Base-by-base conservation (phyloP, 139 green algal genomes). In the Haematococcus sp. region DNA sequence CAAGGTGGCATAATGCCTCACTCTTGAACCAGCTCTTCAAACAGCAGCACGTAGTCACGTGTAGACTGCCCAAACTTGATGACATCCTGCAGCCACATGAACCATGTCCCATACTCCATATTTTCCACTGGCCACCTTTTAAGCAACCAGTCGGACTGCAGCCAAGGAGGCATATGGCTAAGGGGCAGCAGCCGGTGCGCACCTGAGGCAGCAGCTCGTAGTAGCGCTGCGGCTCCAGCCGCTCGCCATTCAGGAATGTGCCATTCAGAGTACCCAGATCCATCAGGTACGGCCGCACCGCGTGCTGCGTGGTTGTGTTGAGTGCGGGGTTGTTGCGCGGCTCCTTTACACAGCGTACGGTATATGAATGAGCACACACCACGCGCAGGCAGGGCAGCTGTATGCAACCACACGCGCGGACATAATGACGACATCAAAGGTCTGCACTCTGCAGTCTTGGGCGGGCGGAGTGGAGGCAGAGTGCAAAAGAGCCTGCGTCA, bases 211-310 rank as follows among this genome's bases (percentile, higher is more conserved):
- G 73, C 56, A 98, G 83, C 86, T 98, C 92, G 61, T 96, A 95
- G 84, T 94, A 98, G 28, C 91, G 82, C 61, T 91, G 63, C 0
- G 76, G 0, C 68, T 97, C 91, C 19, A 98, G 74, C 17, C 82
- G 81, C 69, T 98, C 91, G 20, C 79, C 83, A 75, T 98, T 98
- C 44, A 99, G 70, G 67, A 88, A 94, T 44, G 94, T 98, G 46
- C 95, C 95, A 78, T 99, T 98, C 27, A 92, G 89, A 67, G 77
- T 93, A 34, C 89, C 93, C 28, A 98, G 81, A 86, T 99, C 95
- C 76, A 99, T 94, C 22, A 98, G 25, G 81, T 99, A 99, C 0
- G 95, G 95, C 40, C 84, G 75, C 4, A 76, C 55, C 16, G 35
- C 66, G 15, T n/a, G 27, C 72, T 77, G 43, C n/a, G n/a, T n/a